Evolutionary conservation across 352 stramenopile genomes (phyloP).

Genomic region (Globisporangium mamillatum): DNA sequence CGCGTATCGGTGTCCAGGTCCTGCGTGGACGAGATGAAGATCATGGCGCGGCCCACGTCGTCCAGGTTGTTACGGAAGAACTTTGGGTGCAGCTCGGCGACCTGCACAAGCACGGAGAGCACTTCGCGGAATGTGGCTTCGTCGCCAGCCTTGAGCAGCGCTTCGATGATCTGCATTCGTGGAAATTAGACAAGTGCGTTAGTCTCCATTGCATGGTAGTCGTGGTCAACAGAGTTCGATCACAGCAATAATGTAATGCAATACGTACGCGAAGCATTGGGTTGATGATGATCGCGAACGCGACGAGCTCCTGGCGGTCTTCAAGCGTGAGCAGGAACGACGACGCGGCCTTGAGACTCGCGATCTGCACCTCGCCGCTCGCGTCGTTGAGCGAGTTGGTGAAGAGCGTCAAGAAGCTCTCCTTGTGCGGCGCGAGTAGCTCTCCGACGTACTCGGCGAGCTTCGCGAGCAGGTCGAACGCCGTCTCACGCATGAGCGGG

Average conservation of each 20-base stretch:
- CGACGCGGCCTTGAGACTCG: constrained; percentile 64
- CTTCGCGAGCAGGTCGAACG: constrained; percentile 74
- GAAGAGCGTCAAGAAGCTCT: constrained; percentile 80
- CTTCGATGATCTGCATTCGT: constrained; percentile 55
- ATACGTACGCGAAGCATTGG: constrained; percentile 61
- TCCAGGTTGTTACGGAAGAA: constrained; percentile 78
- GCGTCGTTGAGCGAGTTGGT: constrained; percentile 65
- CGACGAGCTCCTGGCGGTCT: constrained; percentile 55
- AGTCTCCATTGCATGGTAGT: constrained; percentile 1
- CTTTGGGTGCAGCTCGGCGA: constrained; percentile 76
- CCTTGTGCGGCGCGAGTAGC: constrained; percentile 67
- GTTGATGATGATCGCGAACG: constrained; percentile 67
- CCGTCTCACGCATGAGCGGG: constrained; percentile 62
- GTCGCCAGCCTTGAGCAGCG: constrained; percentile 52
- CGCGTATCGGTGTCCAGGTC: constrained; percentile 69
- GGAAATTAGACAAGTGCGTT: neutral
- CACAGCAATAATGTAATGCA: neutral
- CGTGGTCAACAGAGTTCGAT: neutral
- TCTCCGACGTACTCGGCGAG: constrained; percentile 70
- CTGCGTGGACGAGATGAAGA: constrained; percentile 69
- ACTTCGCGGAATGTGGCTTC: constrained; percentile 71
- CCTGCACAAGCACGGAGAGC: constrained; percentile 65
- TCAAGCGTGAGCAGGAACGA: constrained; percentile 79
- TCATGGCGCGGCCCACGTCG: constrained; percentile 72
- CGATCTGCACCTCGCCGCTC: constrained; percentile 62